These are phyloP conservation scores for Tremella yokohamensis DNA, from an alignment of 768 basidiomycete species.

Conservation along the genomic window DNA sequence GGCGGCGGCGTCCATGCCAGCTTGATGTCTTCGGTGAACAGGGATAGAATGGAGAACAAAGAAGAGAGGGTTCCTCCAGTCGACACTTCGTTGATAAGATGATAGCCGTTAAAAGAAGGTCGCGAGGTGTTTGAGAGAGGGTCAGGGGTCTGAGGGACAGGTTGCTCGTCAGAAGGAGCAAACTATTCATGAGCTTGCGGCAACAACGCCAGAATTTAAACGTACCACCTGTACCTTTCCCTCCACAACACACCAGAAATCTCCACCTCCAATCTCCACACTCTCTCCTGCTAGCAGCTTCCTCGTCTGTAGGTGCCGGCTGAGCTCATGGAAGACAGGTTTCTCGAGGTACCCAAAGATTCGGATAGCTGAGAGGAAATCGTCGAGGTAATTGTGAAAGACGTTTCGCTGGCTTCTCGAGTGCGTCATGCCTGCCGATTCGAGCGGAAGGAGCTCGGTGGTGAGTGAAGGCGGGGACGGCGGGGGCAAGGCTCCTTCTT, in stretches of 20 bases:
- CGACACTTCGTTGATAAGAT: slow-evolving; percentile 91
- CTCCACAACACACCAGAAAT: slow-evolving; percentile 97
- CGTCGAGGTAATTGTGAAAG: slow-evolving; percentile 95
- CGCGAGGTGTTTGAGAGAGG: slow-evolving; percentile 8
- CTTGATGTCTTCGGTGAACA: slow-evolving; percentile 79
- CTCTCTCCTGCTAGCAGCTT: slow-evolving; percentile 95
- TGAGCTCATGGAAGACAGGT: slow-evolving; percentile 96
- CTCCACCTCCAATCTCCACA: slow-evolving; percentile 62
- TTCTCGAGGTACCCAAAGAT: slow-evolving; percentile 98
- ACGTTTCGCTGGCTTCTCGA: slow-evolving; percentile 54
- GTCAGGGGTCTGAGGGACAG: slow-evolving; percentile 29
- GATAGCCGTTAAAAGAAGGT: slow-evolving; percentile 83
- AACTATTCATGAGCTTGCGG: slow-evolving; percentile 22
- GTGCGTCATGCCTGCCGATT: slow-evolving; percentile 54
- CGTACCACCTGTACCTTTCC: slow-evolving; percentile 91
- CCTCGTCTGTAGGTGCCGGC: slow-evolving; percentile 89
- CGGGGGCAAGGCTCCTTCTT: slow-evolving; percentile 45
- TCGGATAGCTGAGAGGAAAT: slow-evolving; percentile 91
- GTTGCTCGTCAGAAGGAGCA: slow-evolving; percentile 56
- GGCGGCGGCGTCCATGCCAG: slow-evolving; percentile 71
- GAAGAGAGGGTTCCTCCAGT: slow-evolving; percentile 93
- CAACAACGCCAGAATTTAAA: slow-evolving; percentile 41
- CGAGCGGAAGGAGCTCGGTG: slow-evolving; percentile 65
- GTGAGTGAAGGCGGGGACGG: slow-evolving; percentile 31
- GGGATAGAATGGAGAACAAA: slow-evolving; percentile 89